Evolutionary conservation across 306 rosid genomes (phyloP).

Genomic region (Macrotyloma uniflorum): DNA sequence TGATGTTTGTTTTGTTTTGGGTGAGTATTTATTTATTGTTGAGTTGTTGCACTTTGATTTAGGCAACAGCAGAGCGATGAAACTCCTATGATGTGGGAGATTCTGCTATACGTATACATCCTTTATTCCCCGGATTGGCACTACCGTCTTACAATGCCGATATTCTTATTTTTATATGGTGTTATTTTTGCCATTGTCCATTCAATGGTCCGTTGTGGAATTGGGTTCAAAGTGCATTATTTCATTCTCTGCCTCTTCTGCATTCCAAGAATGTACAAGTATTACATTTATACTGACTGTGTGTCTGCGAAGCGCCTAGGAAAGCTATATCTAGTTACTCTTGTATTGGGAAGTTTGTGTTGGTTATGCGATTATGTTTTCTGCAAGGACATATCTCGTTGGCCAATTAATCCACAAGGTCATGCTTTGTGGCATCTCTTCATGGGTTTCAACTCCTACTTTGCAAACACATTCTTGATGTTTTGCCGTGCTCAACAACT

Average conservation of each 20-base stretch:
- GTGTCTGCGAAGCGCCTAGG: conserved; percentile 62
- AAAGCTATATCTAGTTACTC: conserved; percentile 61
- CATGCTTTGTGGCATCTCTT: conserved; percentile 90
- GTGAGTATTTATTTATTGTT: conserved; percentile 41
- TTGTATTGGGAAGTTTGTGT: conserved; percentile 64
- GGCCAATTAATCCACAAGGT: conserved; percentile 75
- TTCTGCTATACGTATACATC: conserved; percentile 82
- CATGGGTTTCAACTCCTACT: conserved; percentile 75
- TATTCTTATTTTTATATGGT: conserved; percentile 82
- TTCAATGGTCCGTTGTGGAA: conserved; percentile 56
- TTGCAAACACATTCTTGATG: conserved; percentile 89
- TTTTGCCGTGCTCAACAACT: conserved; percentile 90
- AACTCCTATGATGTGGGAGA: conserved; percentile 95
- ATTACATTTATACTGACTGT: conserved; percentile 67
- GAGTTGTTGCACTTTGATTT: conserved; percentile 41
- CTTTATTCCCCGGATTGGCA: conserved; percentile 95
- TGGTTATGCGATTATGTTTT: conserved; percentile 67
- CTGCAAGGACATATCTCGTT: conserved; percentile 69
- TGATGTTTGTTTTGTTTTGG: conserved; percentile 26
- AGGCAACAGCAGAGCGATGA: conserved; percentile 95
- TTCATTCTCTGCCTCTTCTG: conserved; percentile 71
- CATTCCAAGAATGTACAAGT: conserved; percentile 92
- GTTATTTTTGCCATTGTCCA: conserved; percentile 61
- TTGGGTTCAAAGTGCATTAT: conserved; percentile 79
- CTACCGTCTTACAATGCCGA: conserved; percentile 84